Evolutionary conservation across 1,284 basidiomycete genomes (phyloP), one percentile per base, ranked within the genome.

Genomic region (Rhodofomes roseus): DNA sequence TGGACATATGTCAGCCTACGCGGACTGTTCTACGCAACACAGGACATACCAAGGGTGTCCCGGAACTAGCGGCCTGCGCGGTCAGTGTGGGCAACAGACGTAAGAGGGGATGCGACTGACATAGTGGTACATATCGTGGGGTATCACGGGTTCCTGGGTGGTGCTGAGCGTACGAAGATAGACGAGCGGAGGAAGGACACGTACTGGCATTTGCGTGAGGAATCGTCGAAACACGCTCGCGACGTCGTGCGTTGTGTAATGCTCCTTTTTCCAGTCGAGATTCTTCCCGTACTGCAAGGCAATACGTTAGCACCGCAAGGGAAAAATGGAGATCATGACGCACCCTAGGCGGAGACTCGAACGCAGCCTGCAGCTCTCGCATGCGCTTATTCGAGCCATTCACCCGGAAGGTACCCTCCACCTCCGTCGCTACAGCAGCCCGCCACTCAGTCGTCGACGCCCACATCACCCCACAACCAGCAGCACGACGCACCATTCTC

Each of bases 201-300:
- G 71, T 68, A 95, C 95, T 36, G 96, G 95, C 91, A 98, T 94
- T 71, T 92, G 91, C 6, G 96, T 98, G 61, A 99, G 86, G 76
- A 95, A 99, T 76, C 96, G 81, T 60, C 96, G 84, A 71, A 99
- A 93, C 56, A 99, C 94, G 67, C 93, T 96, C 20, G 96, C 96
- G 54, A 97, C 95, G 72, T 99, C 96, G 74, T 99, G 96, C 2
- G 95, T 86, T 36, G 91, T 97, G 75, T 90, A 98, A 22, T 82
- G 81, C 66, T 92, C 86, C 59, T 83, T 78, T 69, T 86, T 87
- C 95, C 96, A 98, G 67, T 96, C 91, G 36, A 99, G 79, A 60
- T 89, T 85, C 73, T 96, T 96, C 63, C 96, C 97, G 70, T 95
- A 98, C 92, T 95, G 67, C 25, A n/a, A n/a, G n/a, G 50, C 57